Percentiles rank a stretch among this genome's conserved stretches.
phyloP scores from a whole-genome alignment of 768 basidiomycete genomes.

The Termitomyces sp. region DNA sequence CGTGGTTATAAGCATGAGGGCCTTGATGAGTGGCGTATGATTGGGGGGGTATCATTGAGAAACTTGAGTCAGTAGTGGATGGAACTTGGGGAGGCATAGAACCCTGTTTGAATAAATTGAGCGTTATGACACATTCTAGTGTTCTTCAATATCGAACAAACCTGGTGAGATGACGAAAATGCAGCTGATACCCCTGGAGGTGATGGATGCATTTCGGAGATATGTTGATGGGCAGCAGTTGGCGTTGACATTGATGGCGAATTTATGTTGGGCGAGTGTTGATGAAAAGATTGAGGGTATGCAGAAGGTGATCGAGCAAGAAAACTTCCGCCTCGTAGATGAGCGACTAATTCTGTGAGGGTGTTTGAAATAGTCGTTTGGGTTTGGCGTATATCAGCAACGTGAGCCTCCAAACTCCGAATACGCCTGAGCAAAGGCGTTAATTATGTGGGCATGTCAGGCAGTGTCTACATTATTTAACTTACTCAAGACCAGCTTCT shows the following conservation, averaged over 20 bases:
- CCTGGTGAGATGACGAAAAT: constrained; percentile 26
- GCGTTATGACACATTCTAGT: constrained; percentile 10
- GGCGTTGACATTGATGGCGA: constrained; percentile 52
- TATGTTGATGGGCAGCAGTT: constrained; percentile 35
- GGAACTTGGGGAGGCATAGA: constrained; percentile 26
- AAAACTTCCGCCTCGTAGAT: constrained; percentile 57
- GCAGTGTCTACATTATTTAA: constrained; percentile 10
- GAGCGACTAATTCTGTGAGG: constrained; percentile 73
- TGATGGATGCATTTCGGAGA: constrained; percentile 34
- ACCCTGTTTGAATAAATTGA: constrained; percentile 30
- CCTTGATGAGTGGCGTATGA: constrained; percentile 36
- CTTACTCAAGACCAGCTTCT: constrained; percentile 87
- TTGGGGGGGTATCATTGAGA: constrained; percentile 35
- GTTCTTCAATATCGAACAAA: constrained; percentile 5
- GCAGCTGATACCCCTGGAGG: constrained; percentile 25
- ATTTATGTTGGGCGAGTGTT: constrained; percentile 64
- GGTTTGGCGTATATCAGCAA: constrained; percentile 72
- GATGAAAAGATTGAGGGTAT: constrained; percentile 47
- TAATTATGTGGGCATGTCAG: constrained; percentile 12
- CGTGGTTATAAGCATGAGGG: constrained; percentile 29
- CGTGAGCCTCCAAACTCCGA: constrained; percentile 81
- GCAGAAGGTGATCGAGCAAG: constrained; percentile 60
- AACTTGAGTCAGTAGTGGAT: constrained; percentile 36
- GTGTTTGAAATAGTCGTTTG: constrained; percentile 75
- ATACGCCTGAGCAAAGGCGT: constrained; percentile 59